Conservation (phyloP, 129 eudicot species). For the Artemisia annua region DNA sequence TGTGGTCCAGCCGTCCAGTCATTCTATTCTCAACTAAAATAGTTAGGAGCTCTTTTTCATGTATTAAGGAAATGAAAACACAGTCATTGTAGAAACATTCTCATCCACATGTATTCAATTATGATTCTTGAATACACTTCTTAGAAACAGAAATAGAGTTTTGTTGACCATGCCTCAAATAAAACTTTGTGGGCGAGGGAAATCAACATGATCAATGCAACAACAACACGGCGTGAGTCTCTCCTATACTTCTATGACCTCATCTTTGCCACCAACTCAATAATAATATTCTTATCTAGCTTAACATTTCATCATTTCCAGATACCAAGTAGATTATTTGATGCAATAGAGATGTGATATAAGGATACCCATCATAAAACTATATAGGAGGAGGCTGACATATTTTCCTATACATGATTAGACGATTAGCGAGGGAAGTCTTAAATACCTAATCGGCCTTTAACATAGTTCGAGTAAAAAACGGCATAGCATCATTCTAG, state of each 20-base stretch:
- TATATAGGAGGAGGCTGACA: not conserved
- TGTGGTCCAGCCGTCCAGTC: not conserved
- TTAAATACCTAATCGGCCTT: too few species aligned
- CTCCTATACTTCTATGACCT: not conserved
- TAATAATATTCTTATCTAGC: too few species aligned
- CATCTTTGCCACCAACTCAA: not conserved
- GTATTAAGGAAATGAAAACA: not conserved
- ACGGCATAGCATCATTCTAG: too few species aligned
- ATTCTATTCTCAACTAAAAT: too few species aligned
- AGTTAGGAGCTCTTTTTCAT: not conserved
- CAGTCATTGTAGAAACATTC: not conserved
- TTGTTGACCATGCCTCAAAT: too few species aligned
- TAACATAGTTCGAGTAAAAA: too few species aligned
- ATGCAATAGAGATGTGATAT: too few species aligned
- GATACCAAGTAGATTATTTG: too few species aligned
- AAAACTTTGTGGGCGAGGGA: not conserved
- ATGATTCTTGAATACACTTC: not conserved
- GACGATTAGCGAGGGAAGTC: not conserved
- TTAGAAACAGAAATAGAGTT: not conserved
- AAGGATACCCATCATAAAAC: not conserved
- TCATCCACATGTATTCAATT: not conserved
- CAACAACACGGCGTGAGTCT: too few species aligned
- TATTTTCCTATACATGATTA: not conserved
- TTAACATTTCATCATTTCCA: too few species aligned
- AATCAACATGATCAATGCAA: not conserved